These are phyloP conservation scores for Ceratocystis colombiana DNA, from an alignment of 2,329 filamentous ascomycete genomes.

Conservation along the genomic window DNA sequence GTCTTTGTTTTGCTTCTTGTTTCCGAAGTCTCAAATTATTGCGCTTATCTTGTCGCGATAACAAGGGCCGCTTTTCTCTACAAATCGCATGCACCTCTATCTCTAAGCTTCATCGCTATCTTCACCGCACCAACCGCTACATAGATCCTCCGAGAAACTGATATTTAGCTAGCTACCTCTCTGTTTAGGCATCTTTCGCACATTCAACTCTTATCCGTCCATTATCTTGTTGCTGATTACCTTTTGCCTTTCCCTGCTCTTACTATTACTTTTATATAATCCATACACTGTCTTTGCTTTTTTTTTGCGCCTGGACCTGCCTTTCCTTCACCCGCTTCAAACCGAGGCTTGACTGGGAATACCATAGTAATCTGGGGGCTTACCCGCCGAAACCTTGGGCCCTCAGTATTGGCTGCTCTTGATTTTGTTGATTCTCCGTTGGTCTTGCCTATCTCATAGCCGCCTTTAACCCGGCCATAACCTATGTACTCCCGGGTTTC, in stretches of 20 bases:
- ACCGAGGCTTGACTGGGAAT: slow-evolving; percentile 16
- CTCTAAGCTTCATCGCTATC: neutral
- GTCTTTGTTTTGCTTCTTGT: neutral
- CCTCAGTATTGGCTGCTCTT: neutral
- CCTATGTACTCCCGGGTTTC: neutral
- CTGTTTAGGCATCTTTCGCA: neutral
- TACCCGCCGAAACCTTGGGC: neutral
- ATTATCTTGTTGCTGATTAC: neutral
- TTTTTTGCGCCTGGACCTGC: slow-evolving; percentile 19
- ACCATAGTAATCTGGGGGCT: neutral
- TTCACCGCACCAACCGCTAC: neutral
- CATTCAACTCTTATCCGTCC: neutral
- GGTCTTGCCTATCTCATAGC: slow-evolving; percentile 4
- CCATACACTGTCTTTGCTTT: slow-evolving; percentile 4
- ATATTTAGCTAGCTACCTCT: neutral
- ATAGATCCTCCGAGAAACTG: neutral
- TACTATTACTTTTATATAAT: slow-evolving; percentile 12
- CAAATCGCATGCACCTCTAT: neutral
- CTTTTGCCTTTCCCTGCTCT: neutral
- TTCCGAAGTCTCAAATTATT: neutral
- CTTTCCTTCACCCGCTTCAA: slow-evolving; percentile 26
- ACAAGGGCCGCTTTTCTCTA: neutral
- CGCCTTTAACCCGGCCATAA: neutral
- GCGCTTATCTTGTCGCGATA: neutral
- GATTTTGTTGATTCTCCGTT: neutral